Evolutionary conservation across 2,329 filamentous ascomycete species (phyloP).

Genomic region (Dactylellina haptotyla): DNA sequence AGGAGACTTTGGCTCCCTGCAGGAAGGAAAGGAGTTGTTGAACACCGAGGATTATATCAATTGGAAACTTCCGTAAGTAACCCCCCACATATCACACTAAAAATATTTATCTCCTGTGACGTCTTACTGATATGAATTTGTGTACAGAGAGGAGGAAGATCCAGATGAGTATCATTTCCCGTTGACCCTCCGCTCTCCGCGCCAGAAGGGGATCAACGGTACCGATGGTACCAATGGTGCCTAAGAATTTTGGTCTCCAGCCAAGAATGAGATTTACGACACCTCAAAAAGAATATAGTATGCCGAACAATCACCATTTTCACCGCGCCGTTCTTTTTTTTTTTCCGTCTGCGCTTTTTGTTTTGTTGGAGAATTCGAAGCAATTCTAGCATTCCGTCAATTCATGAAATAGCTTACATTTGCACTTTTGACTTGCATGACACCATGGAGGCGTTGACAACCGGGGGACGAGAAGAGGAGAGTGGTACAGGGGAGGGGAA

Average conservation of each 20-base stretch:
- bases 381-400: not conserved
- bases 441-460: not conserved
- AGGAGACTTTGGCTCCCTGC: conserved; percentile 94
- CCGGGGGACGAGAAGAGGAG: not conserved
- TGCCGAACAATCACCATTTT: not conserved
- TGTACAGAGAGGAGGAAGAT: conserved; percentile 85
- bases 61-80: conserved; percentile 96
- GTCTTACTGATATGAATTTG: not conserved
- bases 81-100: conserved; percentile 10
- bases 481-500: conserved; percentile 4
- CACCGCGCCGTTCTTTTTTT: not conserved
- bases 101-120: conserved; percentile 5
- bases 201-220: conserved; percentile 33
- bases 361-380: not conserved
- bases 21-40: conserved; percentile 91
- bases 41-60: conserved; percentile 97
- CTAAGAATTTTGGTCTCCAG: not conserved
- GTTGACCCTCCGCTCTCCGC: conserved; percentile 68
- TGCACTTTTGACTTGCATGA: not conserved
- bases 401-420: not conserved
- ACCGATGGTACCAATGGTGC: conserved; percentile 11
- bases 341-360: not conserved
- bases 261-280: not conserved
- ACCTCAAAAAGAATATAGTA: not conserved
- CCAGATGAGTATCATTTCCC: conserved; percentile 79